These are phyloP conservation scores for Aspergillus ustus DNA, from an alignment of 2,329 filamentous ascomycete species.

Conservation along the genomic window DNA sequence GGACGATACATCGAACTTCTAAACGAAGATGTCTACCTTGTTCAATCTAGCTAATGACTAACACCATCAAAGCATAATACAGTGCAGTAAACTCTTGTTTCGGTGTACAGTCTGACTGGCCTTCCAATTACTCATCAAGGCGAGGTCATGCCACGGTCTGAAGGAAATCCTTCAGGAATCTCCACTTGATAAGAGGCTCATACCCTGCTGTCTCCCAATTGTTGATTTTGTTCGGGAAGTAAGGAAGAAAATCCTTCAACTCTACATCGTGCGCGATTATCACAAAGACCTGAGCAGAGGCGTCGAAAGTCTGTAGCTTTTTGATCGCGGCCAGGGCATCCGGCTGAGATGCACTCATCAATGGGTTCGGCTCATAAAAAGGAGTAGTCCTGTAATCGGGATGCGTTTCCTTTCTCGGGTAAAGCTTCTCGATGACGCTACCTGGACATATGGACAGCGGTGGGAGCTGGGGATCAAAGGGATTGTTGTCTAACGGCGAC, in stretches of 20 bases:
- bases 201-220: constrained; percentile 3
- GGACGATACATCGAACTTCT: not conserved
- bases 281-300: not conserved
- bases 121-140: too few species aligned
- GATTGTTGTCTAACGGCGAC: not conserved
- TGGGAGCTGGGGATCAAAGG: not conserved
- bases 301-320: not conserved
- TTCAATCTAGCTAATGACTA: not conserved
- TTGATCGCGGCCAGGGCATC: not conserved
- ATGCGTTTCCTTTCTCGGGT: not conserved
- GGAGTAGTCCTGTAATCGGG: not conserved
- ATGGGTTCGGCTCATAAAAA: constrained; percentile 1
- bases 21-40: not conserved
- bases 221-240: constrained; percentile 1
- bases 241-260: not conserved
- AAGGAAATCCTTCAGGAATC: constrained; percentile 8
- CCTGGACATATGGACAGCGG: not conserved
- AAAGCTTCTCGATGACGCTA: not conserved
- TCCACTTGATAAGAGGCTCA: not conserved
- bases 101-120: too few species aligned
- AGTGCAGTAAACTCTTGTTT: too few species aligned
- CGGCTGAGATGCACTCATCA: not conserved
- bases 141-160: not conserved
- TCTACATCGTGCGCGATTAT: constrained; percentile 3
- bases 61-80: not conserved